Base-by-base conservation (phyloP, 495 filamentous ascomycete genomes). In the Articulospora tetracladia region DNA sequence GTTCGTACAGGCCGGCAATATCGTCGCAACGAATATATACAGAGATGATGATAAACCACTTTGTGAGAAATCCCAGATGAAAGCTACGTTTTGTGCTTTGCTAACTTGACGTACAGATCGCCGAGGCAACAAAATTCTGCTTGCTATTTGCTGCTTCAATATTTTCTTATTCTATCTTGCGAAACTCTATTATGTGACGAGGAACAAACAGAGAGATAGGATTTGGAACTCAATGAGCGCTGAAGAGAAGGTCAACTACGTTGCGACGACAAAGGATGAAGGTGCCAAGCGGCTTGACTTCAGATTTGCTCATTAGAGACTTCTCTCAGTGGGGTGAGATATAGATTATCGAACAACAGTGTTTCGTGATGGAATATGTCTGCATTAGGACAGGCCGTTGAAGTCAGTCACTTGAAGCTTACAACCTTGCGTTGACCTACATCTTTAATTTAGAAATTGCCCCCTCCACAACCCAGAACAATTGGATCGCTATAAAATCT, bases 1-100 rank as follows among this genome's bases (percentile, higher is more conserved):
- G 87, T 77, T 73, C 30, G 83, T 90, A 1, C 87, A 92, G 66
- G 74, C 77, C 0, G 78, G 79, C 23, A 83, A 74, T 23, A 85
- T 90, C 52, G 19, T 56, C 13, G 46, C 60, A 1, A 80, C 88
- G 34, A 74, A 73, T 30, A 73, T 89, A 50, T 89, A 89, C 62
- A 79, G 79, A 2, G 71, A 75, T 17, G 65, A 80, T 23, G 87
- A 90, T 66, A 82, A 82, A 56, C 87, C 87, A 23, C 19, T 24
- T 3, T 50, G 23, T 26, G n/a, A 50, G 47, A 8, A 19, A n/a
- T 4, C 17, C 17, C 7, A n/a, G 20, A 47, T 47, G n/a, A n/a
- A n/a, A n/a, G n/a, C 13, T 32, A 13, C 13, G 30, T 32, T 32
- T 4, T 4, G 4, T 13, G 30, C 30, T 32, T 32, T 32, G 7